phyloP scores from a whole-genome alignment of 2,329 filamentous ascomycete species.

The Endocalyx cinctus region DNA sequence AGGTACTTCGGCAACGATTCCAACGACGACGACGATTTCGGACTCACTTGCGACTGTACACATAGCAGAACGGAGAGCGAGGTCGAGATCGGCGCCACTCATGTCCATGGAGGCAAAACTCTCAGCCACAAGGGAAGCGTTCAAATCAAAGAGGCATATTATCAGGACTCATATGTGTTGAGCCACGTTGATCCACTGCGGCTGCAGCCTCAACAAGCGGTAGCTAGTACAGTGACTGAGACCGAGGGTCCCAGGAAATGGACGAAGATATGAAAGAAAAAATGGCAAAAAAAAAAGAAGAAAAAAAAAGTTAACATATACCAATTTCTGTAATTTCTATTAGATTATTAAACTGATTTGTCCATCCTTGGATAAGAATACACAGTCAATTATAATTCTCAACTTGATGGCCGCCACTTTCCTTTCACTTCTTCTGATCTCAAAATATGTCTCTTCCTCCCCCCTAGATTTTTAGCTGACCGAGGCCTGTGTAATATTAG shows the following conservation, averaged over 20 bases:
- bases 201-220: conserved; percentile 1
- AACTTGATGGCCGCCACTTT: too few species aligned
- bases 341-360: too few species aligned
- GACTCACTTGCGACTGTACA: conserved; percentile 8
- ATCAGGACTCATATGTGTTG: conserved; percentile 16
- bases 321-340: too few species aligned
- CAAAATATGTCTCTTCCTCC: too few species aligned
- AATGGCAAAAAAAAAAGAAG: background rate
- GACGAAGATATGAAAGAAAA: background rate
- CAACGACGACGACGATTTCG: conserved; percentile 17
- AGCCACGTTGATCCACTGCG: conserved; percentile 17
- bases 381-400: too few species aligned
- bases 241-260: background rate
- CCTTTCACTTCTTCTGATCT: too few species aligned
- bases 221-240: background rate
- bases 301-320: too few species aligned
- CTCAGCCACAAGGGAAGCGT: background rate
- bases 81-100: conserved; percentile 13
- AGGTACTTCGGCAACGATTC: conserved; percentile 16
- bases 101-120: too few species aligned
- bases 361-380: too few species aligned
- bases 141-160: conserved; percentile 12
- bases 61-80: conserved; percentile 17
- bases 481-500: too few species aligned
- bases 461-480: too few species aligned